Conservation (phyloP, 352 stramenopile genomes). For the Chloridella minuta region DNA sequence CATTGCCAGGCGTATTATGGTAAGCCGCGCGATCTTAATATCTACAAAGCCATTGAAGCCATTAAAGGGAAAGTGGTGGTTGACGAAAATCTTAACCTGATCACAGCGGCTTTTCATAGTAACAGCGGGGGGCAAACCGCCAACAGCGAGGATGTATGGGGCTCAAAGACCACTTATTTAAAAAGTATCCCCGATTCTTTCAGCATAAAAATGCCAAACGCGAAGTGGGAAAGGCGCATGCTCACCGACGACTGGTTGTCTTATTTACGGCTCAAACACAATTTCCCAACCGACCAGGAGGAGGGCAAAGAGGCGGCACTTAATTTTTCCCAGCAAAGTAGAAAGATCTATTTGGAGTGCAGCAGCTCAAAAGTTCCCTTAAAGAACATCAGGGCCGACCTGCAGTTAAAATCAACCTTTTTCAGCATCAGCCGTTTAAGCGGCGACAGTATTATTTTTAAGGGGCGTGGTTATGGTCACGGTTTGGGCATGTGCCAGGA, state of each 20-base stretch:
- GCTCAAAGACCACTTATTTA: background rate
- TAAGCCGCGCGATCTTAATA: background rate
- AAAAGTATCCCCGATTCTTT: background rate
- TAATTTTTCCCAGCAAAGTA: background rate
- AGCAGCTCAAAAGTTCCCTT: background rate
- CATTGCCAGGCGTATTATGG: background rate
- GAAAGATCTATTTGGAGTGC: slow-evolving; percentile 7
- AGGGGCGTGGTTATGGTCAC: background rate
- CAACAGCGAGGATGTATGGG: background rate
- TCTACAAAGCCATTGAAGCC: background rate
- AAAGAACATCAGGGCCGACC: background rate
- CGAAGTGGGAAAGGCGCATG: background rate
- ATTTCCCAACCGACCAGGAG: background rate
- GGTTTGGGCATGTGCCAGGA: background rate
- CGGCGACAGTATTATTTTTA: background rate
- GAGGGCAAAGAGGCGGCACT: background rate
- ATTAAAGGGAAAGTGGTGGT: background rate
- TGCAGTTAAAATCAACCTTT: background rate
- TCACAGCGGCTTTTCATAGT: background rate
- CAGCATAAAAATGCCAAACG: background rate
- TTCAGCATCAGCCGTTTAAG: background rate
- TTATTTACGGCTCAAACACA: background rate
- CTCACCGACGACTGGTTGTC: background rate
- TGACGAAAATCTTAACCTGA: background rate
- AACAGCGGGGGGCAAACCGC: background rate